These are phyloP conservation scores for Pichia ethanolica DNA, from an alignment of 805 yeast genomes.

Conservation along the genomic window DNA sequence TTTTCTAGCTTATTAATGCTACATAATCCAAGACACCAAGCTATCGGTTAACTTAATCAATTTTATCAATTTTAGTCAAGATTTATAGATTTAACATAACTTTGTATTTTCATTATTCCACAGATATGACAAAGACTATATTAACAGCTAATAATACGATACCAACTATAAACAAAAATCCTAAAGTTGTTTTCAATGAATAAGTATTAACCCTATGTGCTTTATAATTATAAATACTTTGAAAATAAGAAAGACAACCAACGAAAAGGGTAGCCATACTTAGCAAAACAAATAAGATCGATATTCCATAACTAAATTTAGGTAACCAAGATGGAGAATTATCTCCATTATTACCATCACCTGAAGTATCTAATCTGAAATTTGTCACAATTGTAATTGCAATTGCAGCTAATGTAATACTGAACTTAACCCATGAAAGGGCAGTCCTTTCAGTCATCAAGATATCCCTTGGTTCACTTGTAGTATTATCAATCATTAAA, in stretches of 20 bases:
- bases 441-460: constrained; percentile 48
- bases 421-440: constrained; percentile 40
- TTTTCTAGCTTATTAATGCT: no score
- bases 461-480: constrained; percentile 48
- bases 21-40: no score
- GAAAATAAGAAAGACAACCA: constrained; percentile 35
- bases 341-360: constrained; percentile 12
- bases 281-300: constrained; percentile 30
- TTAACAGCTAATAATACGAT: constrained; percentile 7
- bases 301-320: constrained; percentile 19
- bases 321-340: constrained; percentile 6
- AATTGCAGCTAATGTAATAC: constrained; percentile 37
- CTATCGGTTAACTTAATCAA: no score
- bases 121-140: constrained; percentile 7
- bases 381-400: constrained; percentile 41
- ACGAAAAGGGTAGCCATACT: constrained; percentile 33
- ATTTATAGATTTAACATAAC: no score
- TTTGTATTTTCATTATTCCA: not conserved
- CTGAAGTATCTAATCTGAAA: constrained; percentile 34
- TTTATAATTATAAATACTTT: constrained; percentile 38
- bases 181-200: constrained; percentile 20
- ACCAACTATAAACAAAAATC: constrained; percentile 20
- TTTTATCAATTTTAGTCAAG: no score
- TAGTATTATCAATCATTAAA: constrained; percentile 28
- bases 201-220: constrained; percentile 33